Evolutionary conservation across 2,329 filamentous ascomycete genomes (phyloP).

Genomic region (Blastomyces parvus): DNA sequence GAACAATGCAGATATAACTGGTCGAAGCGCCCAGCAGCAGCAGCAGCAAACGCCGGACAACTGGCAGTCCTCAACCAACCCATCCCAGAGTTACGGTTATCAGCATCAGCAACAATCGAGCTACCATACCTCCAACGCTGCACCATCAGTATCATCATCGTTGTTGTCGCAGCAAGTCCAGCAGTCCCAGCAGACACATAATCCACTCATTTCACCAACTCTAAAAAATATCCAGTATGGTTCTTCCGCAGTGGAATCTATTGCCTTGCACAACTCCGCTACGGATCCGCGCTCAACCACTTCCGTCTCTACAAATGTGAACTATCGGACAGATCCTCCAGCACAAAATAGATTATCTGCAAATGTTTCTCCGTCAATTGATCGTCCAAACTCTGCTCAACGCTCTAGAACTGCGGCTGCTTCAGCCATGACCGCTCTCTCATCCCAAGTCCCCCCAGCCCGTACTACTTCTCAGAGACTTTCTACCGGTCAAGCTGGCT

Average conservation of each 20-base stretch:
- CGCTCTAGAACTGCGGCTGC: conserved; percentile 13
- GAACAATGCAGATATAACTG: conserved; percentile 4
- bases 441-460: conserved; percentile 8
- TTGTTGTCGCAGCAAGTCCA: conserved; percentile 3
- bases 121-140: conserved; percentile 10
- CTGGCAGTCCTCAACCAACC: conserved; percentile 10
- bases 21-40: conserved; percentile 4
- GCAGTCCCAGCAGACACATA: conserved; percentile 3
- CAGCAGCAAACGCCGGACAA: conserved; percentile 6
- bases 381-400: conserved; percentile 13
- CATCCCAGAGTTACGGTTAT: conserved; percentile 4
- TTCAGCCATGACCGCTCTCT: conserved; percentile 15
- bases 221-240: background rate
- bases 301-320: background rate
- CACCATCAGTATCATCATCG: background rate
- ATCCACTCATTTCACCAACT: background rate
- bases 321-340: background rate
- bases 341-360: background rate
- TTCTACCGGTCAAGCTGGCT: conserved; percentile 3
- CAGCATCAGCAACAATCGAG: conserved; percentile 10
- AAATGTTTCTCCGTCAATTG: background rate
- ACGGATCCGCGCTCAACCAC: background rate
- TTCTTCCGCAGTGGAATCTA: background rate
- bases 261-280: conserved; percentile 1
- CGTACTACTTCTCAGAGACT: background rate